A percentile compares a stretch with the other conserved stretches of the same genome.
These are phyloP conservation scores for Phytophthora pinifolia DNA, from an alignment of 352 stramenopile genomes.

Conservation along the genomic window DNA sequence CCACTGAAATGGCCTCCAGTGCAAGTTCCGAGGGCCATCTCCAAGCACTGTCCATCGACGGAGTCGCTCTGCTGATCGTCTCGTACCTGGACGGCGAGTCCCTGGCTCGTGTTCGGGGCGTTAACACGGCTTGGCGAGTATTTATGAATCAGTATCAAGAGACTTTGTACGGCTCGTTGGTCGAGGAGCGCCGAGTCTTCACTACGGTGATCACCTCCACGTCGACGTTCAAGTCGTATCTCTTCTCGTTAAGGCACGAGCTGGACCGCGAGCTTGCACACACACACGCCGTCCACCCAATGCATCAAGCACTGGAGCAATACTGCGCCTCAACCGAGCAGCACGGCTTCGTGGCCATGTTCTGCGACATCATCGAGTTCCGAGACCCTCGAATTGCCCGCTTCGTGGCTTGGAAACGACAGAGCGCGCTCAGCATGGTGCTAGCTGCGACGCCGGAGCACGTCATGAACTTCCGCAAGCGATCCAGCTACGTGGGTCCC, in stretches of 20 bases:
- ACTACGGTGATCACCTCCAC: constrained; percentile 41
- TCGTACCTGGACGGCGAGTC: constrained; percentile 53
- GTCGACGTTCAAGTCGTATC: constrained; percentile 53
- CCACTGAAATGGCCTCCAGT: background rate
- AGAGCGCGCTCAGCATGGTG: constrained; percentile 65
- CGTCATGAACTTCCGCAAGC: constrained; percentile 60
- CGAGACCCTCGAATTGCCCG: constrained; percentile 48
- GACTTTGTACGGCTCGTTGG: constrained; percentile 38
- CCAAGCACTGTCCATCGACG: constrained; percentile 38
- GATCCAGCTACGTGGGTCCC: constrained; percentile 44
- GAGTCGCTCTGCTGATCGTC: constrained; percentile 50
- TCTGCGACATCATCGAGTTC: constrained; percentile 77
- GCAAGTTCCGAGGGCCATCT: constrained; percentile 19
- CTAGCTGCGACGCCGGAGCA: constrained; percentile 56
- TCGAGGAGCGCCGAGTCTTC: constrained; percentile 36
- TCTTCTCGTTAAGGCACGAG: constrained; percentile 43
- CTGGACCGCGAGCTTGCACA: constrained; percentile 55
- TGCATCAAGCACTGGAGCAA: constrained; percentile 46
- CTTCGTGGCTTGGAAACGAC: constrained; percentile 57
- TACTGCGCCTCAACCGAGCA: constrained; percentile 54
- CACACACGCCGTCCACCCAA: constrained; percentile 35
- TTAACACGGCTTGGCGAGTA: constrained; percentile 39
- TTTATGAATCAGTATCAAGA: constrained; percentile 47
- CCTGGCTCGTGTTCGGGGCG: constrained; percentile 41
- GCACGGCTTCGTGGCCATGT: constrained; percentile 77